phyloP scores from a whole-genome alignment of 495 filamentous ascomycete species.

The Aspergillus homomorphus region DNA sequence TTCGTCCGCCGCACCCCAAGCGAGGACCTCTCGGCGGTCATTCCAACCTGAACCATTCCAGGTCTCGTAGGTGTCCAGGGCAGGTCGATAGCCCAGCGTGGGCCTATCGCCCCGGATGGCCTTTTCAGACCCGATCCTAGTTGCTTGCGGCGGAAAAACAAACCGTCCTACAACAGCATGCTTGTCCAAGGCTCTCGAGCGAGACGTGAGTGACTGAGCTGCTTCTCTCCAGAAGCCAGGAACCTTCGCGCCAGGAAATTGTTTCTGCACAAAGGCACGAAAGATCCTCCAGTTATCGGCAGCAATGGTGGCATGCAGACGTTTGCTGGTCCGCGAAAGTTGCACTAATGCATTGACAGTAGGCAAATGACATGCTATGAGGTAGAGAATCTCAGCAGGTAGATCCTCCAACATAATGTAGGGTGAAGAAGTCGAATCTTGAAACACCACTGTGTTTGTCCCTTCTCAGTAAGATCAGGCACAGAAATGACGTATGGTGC shows the following conservation, averaged over 20 bases:
- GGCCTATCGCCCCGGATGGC: conserved; percentile 44
- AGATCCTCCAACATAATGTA: conserved; percentile 46
- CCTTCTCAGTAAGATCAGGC: background rate
- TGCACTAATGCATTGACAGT: conserved; percentile 45
- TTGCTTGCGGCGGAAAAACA: conserved; percentile 41
- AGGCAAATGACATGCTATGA: conserved; percentile 52
- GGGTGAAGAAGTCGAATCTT: background rate
- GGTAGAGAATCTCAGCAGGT: conserved; percentile 59
- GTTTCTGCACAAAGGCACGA: conserved; percentile 48
- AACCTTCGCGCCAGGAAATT: conserved; percentile 46
- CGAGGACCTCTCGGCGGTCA: conserved; percentile 54
- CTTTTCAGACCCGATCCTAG: conserved; percentile 27
- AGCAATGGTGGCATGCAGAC: conserved; percentile 47
- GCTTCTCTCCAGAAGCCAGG: conserved; percentile 51
- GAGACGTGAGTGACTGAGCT: conserved; percentile 53
- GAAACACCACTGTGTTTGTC: background rate
- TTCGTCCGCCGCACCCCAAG: conserved; percentile 60
- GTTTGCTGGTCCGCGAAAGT: conserved; percentile 50
- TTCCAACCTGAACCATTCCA: conserved; percentile 52
- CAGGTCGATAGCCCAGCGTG: conserved; percentile 62
- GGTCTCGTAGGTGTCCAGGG: conserved; percentile 58
- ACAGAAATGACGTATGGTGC: conserved; percentile 1
- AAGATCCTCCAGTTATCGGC: conserved; percentile 56
- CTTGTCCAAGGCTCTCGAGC: conserved; percentile 58
- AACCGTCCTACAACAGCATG: conserved; percentile 56